phyloP scores from a whole-genome alignment of 345 rosid genomes.

The Dimocarpus longan region DNA sequence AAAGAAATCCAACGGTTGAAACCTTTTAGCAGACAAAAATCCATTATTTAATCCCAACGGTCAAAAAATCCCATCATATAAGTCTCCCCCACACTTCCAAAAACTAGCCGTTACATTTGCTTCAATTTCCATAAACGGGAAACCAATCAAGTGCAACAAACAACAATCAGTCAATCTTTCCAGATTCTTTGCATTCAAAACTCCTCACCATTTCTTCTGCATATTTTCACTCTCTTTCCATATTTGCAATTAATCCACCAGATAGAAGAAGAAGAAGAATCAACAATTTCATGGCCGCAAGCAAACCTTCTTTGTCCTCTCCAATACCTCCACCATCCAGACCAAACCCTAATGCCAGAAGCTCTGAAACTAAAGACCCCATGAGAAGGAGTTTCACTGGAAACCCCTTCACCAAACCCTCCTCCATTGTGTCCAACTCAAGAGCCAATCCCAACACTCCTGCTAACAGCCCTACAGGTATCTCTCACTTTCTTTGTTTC shows the following conservation, averaged over 20 bases:
- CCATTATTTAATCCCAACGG: conserved; percentile 31
- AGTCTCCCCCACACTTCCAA: background rate
- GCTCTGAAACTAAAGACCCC: conserved; percentile 56
- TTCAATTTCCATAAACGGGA: background rate
- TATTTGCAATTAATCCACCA: background rate
- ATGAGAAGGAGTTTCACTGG: conserved; percentile 70
- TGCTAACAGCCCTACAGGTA: conserved; percentile 63
- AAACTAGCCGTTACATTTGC: conserved; percentile 42
- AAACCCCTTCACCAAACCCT: conserved; percentile 58
- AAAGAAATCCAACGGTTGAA: conserved; percentile 21
- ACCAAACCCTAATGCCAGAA: conserved; percentile 50
- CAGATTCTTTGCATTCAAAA: conserved; percentile 19
- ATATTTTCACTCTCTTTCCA: conserved; percentile 14
- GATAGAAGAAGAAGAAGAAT: background rate
- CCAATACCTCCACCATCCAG: conserved; percentile 29
- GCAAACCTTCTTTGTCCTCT: conserved; percentile 32
- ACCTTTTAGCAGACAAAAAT: background rate
- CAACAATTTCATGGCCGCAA: conserved; percentile 28
- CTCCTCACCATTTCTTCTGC: conserved; percentile 23
- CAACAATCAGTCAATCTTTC: conserved; percentile 3
- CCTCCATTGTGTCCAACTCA: conserved; percentile 39
- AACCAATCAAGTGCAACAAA: background rate
- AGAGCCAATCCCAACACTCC: conserved; percentile 53
- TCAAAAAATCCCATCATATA: conserved; percentile 33
- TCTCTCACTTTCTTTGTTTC: background rate